Evolutionary conservation across 495 filamentous ascomycete genomes (phyloP), one percentile per base, ranked within the genome.

Genomic region (Letharia columbiana): DNA sequence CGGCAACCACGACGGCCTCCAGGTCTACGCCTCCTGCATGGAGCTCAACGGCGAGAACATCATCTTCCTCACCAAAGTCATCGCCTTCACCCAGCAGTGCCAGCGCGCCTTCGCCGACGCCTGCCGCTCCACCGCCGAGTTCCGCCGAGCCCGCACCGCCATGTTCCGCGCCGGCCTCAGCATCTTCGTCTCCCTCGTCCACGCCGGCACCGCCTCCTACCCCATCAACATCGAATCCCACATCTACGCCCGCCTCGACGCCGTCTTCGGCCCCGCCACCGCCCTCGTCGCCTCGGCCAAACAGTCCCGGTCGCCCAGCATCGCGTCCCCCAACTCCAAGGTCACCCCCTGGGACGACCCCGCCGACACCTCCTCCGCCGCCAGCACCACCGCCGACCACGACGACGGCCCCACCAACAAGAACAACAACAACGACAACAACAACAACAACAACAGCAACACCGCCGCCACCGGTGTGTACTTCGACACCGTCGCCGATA

Each of bases 11-110:
- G 75, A 76, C 8, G 80, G 82, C 1, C 78, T 88, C 0, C 82
- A 82, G 39, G 70, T 80, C 49, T 88, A 87, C 74, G 82, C 85
- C 1, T 85, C 85, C 15, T 77, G 81, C 17, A 75, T 79, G 62
- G 86, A 88, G 65, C 87, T 87, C 71, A 86, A 84, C 23, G 86
- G 82, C 31, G 86, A 87, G 72, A 88, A 87, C 74, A 84, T 88
- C 59, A 80, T 83, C 66, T 88, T 88, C 77, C 78, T 88, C 1
- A 84, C 77, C 33, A 75, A 78, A 61, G 78, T 86, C 33, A 72
- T 79, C 33, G 79, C 81, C 40, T 88, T 83, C 82, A 83, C 54
- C 31, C 31, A 57, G 6, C 54, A 57, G 17, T 57, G 54, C 54
- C 54, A 57, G 17, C 0, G 3, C 1, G 17, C 54, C 54, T 57